phyloP scores from a whole-genome alignment of 2,329 filamentous ascomycete genomes.

The Aspergillus proliferans region DNA sequence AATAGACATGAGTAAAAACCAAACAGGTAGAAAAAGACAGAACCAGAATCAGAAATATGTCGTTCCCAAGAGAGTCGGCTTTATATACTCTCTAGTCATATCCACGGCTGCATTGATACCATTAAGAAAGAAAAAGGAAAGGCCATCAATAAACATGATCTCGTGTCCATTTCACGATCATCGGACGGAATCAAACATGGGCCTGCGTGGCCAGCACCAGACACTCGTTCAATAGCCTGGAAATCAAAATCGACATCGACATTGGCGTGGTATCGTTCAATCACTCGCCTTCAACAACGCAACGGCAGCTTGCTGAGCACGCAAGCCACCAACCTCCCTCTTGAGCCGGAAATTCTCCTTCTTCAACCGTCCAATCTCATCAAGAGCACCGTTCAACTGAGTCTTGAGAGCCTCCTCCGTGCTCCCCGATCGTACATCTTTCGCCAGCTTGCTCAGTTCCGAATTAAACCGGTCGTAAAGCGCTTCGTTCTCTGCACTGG shows the following conservation, averaged over 20 bases:
- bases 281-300: slow-evolving; percentile 27
- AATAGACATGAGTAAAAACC: slow-evolving; percentile 1
- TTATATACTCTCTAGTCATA: not conserved
- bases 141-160: slow-evolving; percentile 10
- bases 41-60: not conserved
- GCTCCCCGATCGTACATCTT: slow-evolving; percentile 66
- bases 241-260: slow-evolving; percentile 1
- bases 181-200: not conserved
- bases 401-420: slow-evolving; percentile 71
- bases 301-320: slow-evolving; percentile 41
- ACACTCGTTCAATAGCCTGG: slow-evolving; percentile 1
- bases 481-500: slow-evolving; percentile 83
- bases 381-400: slow-evolving; percentile 65
- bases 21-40: not conserved
- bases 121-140: slow-evolving; percentile 7
- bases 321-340: slow-evolving; percentile 70
- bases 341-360: slow-evolving; percentile 81
- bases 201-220: slow-evolving; percentile 6
- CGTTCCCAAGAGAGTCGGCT: not conserved
- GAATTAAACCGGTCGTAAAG: slow-evolving; percentile 87
- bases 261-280: slow-evolving; percentile 9
- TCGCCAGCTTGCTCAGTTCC: slow-evolving; percentile 78
- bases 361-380: slow-evolving; percentile 70
- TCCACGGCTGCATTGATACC: slow-evolving; percentile 9
- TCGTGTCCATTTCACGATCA: slow-evolving; percentile 9